Evolutionary conservation across 164 flowering plant species (phyloP).

Genomic region (Malania oleifera): DNA sequence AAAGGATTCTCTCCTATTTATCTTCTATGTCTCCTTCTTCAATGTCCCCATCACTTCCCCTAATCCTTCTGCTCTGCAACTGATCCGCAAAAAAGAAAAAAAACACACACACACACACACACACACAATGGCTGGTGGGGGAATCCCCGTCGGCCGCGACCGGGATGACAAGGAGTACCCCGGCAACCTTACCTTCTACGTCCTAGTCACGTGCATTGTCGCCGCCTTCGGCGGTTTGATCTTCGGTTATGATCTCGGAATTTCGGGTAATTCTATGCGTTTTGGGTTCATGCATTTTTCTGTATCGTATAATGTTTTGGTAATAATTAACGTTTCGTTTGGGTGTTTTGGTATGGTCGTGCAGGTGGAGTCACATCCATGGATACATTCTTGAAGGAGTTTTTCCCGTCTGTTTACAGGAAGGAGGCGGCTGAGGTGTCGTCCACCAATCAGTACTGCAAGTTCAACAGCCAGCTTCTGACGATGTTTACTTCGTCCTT

Average conservation of each 20-base stretch:
- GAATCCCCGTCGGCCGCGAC: too few relatives aligned
- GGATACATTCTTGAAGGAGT: conserved; percentile 18
- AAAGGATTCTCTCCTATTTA: too few relatives aligned
- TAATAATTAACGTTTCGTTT: too few relatives aligned
- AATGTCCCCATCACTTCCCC: too few relatives aligned
- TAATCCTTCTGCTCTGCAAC: too few relatives aligned
- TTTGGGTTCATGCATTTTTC: too few relatives aligned
- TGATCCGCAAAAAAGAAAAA: too few relatives aligned
- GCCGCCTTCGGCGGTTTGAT: not conserved
- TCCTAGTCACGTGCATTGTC: not conserved
- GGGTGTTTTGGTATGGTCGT: not conserved
- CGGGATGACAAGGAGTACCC: conserved; percentile 6
- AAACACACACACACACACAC: too few relatives aligned
- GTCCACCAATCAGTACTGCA: conserved; percentile 18
- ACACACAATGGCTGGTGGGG: too few relatives aligned
- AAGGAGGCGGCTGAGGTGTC: conserved; percentile 2
- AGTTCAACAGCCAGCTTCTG: conserved; percentile 18
- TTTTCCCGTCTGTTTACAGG: conserved; percentile 16
- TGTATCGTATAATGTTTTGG: too few relatives aligned
- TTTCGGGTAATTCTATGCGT: not conserved
- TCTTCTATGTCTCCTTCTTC: too few relatives aligned
- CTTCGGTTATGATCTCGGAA: not conserved
- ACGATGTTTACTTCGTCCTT: conserved; percentile 24
- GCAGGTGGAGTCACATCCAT: conserved; percentile 27
- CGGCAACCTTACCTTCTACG: not conserved